Evolutionary conservation across 208 protist genomes (phyloP), one percentile per base, ranked within the genome.

Genomic region (Tritrichomonas musculus): DNA sequence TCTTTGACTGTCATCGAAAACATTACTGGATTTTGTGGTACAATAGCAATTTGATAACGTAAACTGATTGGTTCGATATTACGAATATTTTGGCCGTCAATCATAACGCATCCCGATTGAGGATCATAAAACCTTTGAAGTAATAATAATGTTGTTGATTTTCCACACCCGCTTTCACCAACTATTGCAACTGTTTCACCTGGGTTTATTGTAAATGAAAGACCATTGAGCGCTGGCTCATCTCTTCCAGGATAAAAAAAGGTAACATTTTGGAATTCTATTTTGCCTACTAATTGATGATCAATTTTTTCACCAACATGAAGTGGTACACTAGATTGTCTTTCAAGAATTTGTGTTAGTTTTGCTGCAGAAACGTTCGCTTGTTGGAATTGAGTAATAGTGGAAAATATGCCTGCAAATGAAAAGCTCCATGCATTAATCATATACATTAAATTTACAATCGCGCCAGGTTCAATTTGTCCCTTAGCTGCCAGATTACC

Each of bases 51-150:
- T 92, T 95, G 94, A 93, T 94, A 93, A 64, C 97, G 96, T 57
- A 98, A 92, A 73, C 95, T 97, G n/a, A 94, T 92, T 39, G 97
- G 93, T 93, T 97, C 94, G 82, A 98, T 88, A 27, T 82, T 55
- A 4, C 84, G 44, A 27, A 98, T 93, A 84, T 97, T 96, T 94
- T 98, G 96, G 2, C 97, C 97, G 93, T 99, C 98, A 64, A 99
- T 93, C 65, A 97, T 93, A 80, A 99, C 95, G 66, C 92, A 41
- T 41, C 98, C 98, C 44, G 94, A 92, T 20, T 95, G 96, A 27
- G 97, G 97, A 80, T 98, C 96, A 94, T 97, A 99, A 95, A 98
- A 98, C 93, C 98, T 97, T 93, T 97, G 98, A 69, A 99, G 92
- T 8, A 99, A 96, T 47, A 49, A 8, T 30, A 94, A 49, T 39